These are phyloP conservation scores for Adansonia rubrostipa DNA, from an alignment of 441 rosid species.

Conservation along the genomic window DNA sequence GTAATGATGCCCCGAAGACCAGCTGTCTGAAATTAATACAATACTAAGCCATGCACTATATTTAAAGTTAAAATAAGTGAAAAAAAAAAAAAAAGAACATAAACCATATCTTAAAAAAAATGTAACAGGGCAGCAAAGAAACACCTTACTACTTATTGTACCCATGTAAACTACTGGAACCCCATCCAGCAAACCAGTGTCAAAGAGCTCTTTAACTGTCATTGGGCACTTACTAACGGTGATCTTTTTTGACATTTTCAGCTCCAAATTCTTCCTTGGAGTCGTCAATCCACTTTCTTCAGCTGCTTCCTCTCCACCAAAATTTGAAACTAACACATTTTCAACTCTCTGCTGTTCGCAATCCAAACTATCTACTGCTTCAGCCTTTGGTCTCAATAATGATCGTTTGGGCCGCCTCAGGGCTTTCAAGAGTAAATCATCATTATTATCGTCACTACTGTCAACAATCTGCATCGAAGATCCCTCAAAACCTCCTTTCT, in stretches of 20 bases:
- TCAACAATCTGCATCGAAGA: slow-evolving; percentile 15
- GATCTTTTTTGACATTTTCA: slow-evolving; percentile 62
- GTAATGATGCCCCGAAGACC: slow-evolving; percentile 85
- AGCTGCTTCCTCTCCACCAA: slow-evolving; percentile 56
- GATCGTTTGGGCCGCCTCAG: slow-evolving; percentile 38
- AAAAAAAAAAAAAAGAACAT: slow-evolving; percentile 17
- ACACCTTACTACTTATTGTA: slow-evolving; percentile 67
- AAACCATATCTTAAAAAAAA: slow-evolving; percentile 15
- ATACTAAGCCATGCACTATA: background rate
- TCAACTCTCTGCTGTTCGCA: slow-evolving; percentile 41
- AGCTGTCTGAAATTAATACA: slow-evolving; percentile 67
- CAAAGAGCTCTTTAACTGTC: slow-evolving; percentile 95
- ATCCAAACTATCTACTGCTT: slow-evolving; percentile 44
- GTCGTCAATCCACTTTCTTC: slow-evolving; percentile 49
- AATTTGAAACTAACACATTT: slow-evolving; percentile 31
- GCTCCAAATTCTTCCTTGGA: slow-evolving; percentile 56
- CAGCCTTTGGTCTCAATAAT: slow-evolving; percentile 41
- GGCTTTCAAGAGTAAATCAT: slow-evolving; percentile 29
- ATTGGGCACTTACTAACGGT: slow-evolving; percentile 59
- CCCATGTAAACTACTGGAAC: slow-evolving; percentile 92
- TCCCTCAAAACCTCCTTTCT: slow-evolving; percentile 22
- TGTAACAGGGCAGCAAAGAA: slow-evolving; percentile 27
- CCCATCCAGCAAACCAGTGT: slow-evolving; percentile 95
- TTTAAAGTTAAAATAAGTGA: background rate
- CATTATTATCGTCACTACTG: slow-evolving; percentile 21